Evolutionary conservation across 2,329 filamentous ascomycete species (phyloP), one percentile per base, ranked within the genome.

Genomic region (Pseudogymnoascus verrucosus): DNA sequence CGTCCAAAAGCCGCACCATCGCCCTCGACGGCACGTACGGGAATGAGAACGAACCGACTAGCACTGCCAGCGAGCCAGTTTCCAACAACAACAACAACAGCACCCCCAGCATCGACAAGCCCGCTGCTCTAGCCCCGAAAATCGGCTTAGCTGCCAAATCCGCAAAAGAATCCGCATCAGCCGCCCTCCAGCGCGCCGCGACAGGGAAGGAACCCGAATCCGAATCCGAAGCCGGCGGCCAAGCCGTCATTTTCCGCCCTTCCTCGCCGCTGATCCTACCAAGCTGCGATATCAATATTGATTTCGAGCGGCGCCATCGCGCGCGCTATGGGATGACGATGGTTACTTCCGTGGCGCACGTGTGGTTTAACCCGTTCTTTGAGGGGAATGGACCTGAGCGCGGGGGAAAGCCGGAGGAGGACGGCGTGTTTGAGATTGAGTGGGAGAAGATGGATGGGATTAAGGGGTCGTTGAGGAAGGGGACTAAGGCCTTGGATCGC

Each of bases 301-400:
- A 92, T 60, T 86, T 97, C 23, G 93, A 98, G 76, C 85, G 91
- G 6, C 86, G 93, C 37, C 96, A 92, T 76, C 89, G 88, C 71
- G 86, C 89, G 1, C 83, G 84, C 4, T 90, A 89, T 70, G 89
- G 91, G 0, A 84, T 91, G 68, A 92, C 91, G 0, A 91, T 98
- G 87, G 91, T 97, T 3, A 96, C 93, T 0, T 88, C 93, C 0
- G 88, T 98, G 8, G 93, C 93, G 0, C 93, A 98, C 71, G 90
- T 96, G 14, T 99, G 95, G 95, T 96, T 97, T 80, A 99, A 99
- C 72, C 81, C 87, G 1, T 98, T 87, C 76, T 98, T 98, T 70
- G 95, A 97, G 76, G 92, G 93, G 51, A 79, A 84, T 19, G 89
- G 89, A 0, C 87, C 89, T 0, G 89, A 92, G 71, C 80, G 86